Percentiles rank a stretch among this genome's conserved stretches.
Evolutionary conservation across 305 asterid species (phyloP).

Genomic region (Fraxinus platypoda): DNA sequence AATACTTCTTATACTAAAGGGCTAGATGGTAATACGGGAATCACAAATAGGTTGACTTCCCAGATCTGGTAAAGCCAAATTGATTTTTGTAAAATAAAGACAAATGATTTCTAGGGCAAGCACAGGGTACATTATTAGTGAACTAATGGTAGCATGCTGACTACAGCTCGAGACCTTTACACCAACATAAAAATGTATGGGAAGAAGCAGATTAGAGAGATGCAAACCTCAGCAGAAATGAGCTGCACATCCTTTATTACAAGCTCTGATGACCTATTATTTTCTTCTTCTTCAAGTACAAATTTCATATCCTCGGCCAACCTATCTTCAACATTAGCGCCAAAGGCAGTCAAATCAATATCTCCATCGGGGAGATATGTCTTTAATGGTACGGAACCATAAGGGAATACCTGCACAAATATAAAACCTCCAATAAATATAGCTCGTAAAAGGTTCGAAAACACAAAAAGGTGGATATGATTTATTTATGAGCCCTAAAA

Average conservation of each 20-base stretch:
- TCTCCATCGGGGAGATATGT: constrained; percentile 98
- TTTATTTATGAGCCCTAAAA: background rate
- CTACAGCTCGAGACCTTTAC: background rate
- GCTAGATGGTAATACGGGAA: background rate
- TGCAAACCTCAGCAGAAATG: constrained; percentile 79
- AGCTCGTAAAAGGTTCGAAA: constrained; percentile 8
- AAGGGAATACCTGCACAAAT: constrained; percentile 69
- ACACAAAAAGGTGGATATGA: background rate
- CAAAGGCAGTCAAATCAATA: constrained; percentile 82
- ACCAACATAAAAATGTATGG: background rate
- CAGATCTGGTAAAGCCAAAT: background rate
- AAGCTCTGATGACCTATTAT: constrained; percentile 44
- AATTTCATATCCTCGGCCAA: constrained; percentile 57
- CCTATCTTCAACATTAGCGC: constrained; percentile 49
- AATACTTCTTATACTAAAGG: background rate
- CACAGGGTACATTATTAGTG: background rate
- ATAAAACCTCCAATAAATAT: constrained; percentile 20
- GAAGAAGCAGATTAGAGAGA: constrained; percentile 1
- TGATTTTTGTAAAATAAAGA: constrained; percentile 1
- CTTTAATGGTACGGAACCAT: constrained; percentile 90
- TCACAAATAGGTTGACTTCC: background rate
- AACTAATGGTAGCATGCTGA: background rate
- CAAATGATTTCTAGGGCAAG: background rate
- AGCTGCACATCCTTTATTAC: constrained; percentile 76
- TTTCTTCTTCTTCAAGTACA: constrained; percentile 64